phyloP scores from a whole-genome alignment of 1,139 yeast genomes.

The Protomyces macrosporus region DNA sequence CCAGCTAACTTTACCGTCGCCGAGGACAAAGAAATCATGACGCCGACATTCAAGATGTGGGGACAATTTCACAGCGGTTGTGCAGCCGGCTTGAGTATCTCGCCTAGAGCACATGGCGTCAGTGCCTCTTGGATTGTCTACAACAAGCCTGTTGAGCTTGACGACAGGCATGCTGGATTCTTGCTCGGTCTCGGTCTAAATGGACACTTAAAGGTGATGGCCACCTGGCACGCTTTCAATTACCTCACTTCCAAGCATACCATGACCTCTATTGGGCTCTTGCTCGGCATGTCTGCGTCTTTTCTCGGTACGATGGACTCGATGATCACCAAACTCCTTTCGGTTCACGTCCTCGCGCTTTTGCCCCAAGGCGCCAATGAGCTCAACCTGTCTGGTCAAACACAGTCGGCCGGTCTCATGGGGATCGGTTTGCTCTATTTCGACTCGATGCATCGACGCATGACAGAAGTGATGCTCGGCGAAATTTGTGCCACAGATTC shows the following conservation, averaged over 20 bases:
- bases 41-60: conserved; percentile 60
- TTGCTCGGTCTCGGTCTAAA: conserved; percentile 85
- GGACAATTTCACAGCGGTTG: conserved; percentile 92
- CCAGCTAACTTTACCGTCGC: conserved; percentile 66
- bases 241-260: conserved; percentile 87
- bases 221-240: conserved; percentile 96
- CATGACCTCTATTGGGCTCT: conserved; percentile 74
- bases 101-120: conserved; percentile 63
- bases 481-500: conserved; percentile 49
- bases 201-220: conserved; percentile 76
- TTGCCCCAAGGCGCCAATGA: conserved; percentile 89
- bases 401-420: conserved; percentile 86
- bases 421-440: conserved; percentile 83
- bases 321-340: conserved; percentile 79
- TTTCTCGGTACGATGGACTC: conserved; percentile 76
- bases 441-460: conserved; percentile 74
- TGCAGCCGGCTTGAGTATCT: conserved; percentile 74
- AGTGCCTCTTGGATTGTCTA: conserved; percentile 90
- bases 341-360: conserved; percentile 89
- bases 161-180: conserved; percentile 90
- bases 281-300: conserved; percentile 92
- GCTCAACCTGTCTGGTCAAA: conserved; percentile 72
- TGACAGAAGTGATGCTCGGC: conserved; percentile 73
- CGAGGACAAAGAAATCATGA: conserved; percentile 52
- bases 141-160: conserved; percentile 66